These are phyloP conservation scores for Brassica cretica DNA, from an alignment of 345 rosid species.

Conservation along the genomic window DNA sequence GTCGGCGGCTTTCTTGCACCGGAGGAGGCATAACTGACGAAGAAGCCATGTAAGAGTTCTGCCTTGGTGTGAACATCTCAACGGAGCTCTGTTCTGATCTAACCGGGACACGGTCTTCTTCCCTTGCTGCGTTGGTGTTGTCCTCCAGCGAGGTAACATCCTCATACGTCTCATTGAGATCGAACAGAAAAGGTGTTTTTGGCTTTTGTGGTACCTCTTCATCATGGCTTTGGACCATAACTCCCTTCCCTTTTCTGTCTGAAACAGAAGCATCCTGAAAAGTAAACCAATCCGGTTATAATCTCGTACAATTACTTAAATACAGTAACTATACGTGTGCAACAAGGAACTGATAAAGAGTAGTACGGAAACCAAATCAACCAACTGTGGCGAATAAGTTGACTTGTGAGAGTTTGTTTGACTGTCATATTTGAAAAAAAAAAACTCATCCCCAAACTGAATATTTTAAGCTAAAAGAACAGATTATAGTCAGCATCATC, in stretches of 20 bases:
- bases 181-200: background rate
- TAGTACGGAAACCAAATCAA: background rate
- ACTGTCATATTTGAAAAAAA: background rate
- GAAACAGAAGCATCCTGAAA: background rate
- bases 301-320: background rate
- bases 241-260: background rate
- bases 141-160: constrained; percentile 1
- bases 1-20: background rate
- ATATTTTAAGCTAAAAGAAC: background rate
- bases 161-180: background rate
- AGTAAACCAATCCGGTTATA: background rate
- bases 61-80: background rate
- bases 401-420: background rate
- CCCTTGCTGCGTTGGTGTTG: background rate
- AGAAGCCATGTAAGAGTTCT: background rate
- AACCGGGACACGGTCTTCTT: background rate
- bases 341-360: background rate
- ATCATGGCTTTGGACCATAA: background rate
- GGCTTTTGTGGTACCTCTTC: background rate
- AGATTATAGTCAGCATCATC: background rate
- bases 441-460: background rate
- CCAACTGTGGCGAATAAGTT: background rate
- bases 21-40: background rate
- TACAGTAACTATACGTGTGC: background rate
- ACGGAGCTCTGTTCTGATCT: background rate